A percentile compares a stretch with the other conserved stretches of the same genome.
These are phyloP conservation scores for Yamagishiella unicocca DNA, from an alignment of 139 green algal species.

Conservation along the genomic window DNA sequence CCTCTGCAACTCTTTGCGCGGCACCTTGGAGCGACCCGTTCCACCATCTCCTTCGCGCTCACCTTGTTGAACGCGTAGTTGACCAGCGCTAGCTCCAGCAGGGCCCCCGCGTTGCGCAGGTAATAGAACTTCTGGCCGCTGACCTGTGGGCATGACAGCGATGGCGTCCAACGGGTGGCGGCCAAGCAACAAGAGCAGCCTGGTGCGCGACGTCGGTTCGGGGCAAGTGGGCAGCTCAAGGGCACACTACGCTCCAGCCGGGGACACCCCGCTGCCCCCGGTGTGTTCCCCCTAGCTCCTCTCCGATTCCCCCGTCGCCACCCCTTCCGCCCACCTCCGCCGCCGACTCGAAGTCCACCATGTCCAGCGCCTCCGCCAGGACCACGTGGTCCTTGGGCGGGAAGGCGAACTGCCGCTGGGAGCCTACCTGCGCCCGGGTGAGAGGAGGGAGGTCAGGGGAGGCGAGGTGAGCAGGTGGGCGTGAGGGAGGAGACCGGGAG, in stretches of 20 bases:
- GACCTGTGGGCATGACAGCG: constrained; percentile 54
- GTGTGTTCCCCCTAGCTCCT: background rate
- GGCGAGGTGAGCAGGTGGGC: background rate
- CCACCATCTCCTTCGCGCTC: background rate
- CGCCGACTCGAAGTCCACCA: constrained; percentile 92
- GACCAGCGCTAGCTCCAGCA: constrained; percentile 97
- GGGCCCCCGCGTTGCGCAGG: constrained; percentile 88
- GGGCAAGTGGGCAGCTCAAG: too few relatives aligned
- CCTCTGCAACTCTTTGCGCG: too few relatives aligned
- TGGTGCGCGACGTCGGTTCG: too few relatives aligned
- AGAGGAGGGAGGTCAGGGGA: background rate
- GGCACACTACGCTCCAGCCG: too few relatives aligned
- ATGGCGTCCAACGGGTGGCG: too few relatives aligned
- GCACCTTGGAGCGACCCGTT: too few relatives aligned
- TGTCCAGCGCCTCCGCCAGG: constrained; percentile 80
- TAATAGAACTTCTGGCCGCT: constrained; percentile 97
- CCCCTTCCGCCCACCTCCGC: constrained; percentile 74
- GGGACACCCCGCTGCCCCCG: too few relatives aligned
- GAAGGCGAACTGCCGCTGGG: constrained; percentile 81
- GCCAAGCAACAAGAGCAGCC: too few relatives aligned
- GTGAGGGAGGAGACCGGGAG: too few relatives aligned
- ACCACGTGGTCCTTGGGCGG: constrained; percentile 84
- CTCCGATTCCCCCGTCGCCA: background rate
- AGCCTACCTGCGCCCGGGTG: constrained; percentile 60
- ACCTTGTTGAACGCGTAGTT: constrained; percentile 87